Evolutionary conservation across 2,329 filamentous ascomycete genomes (phyloP), one percentile per base, ranked within the genome.

Genomic region (Claviceps fusiformis): DNA sequence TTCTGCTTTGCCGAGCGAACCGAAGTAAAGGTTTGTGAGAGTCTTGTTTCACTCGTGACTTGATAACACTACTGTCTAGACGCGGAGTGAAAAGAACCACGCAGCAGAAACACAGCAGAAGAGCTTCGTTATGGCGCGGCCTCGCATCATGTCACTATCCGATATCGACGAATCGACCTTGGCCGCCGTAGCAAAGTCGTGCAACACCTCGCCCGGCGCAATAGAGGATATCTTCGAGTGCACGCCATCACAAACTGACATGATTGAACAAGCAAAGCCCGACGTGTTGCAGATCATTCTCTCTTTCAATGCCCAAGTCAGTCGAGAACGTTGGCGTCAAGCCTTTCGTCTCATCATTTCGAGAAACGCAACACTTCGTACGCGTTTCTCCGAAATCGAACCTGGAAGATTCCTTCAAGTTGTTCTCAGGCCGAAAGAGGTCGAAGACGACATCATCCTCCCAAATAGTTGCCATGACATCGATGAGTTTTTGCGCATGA

Each of bases 201-300:
- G 54, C 44, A 49, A 53, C 27, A 44, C 8, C 8, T 50, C 50
- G 5, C 43, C 17, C 24, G 39, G 29, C 24, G 33, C n/a, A 7
- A 55, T 55, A 33, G 50, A 52, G 10, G 50, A 53, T 19, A 43
- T 55, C 2, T 55, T 52, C 44, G 49, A 52, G 19, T 55, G 49
- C 49, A 55, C 46, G 3, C 41, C 41, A 5, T 43, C 33, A 17
- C 54, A 55, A 33, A 19, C 33, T 3, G 9, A 7, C 24, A 48
- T 48, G 31, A 8, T 52, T 8, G 11, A 17, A 10, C 43, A 51
- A 19, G 27, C 7, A 7, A 37, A 29, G 2, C 29, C 49, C 13
- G 31, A 52, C 5, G 4, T 52, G 5, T 52, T 52, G 19, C 49
- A 47, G 3, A 47, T 52, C 7, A 19, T 48, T 15, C 10, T 55